Evolutionary conservation across 371 early-diverging fungal species (phyloP).

Genomic region (Blakeslea trispora): DNA sequence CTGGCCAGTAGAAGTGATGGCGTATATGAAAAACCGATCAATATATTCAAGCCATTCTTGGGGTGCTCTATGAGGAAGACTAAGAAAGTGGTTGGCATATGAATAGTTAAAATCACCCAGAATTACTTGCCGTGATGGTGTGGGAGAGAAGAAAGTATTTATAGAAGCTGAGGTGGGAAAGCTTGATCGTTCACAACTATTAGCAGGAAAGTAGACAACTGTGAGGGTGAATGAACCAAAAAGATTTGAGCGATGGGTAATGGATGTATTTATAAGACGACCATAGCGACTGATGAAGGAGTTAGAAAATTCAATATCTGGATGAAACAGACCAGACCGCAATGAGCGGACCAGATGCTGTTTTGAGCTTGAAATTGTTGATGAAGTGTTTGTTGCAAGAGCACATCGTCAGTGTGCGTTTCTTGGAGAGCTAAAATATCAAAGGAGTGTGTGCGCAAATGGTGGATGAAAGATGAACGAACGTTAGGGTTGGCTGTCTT

Average conservation of each 20-base stretch:
- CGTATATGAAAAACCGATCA: not conserved
- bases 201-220: too few relatives aligned
- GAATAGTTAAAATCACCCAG: conserved; percentile 1
- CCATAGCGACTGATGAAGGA: too few relatives aligned
- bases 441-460: conserved; percentile 2
- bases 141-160: not conserved
- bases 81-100: not conserved
- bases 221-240: too few relatives aligned
- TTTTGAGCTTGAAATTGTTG: conserved; percentile 3
- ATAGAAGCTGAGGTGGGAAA: not conserved
- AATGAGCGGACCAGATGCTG: too few relatives aligned
- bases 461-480: conserved; percentile 1
- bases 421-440: too few relatives aligned
- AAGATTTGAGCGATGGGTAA: too few relatives aligned
- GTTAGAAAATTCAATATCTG: too few relatives aligned
- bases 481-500: conserved; percentile 2
- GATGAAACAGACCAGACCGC: too few relatives aligned
- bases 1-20: too few relatives aligned
- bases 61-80: not conserved
- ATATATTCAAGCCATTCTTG: not conserved
- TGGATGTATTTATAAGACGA: too few relatives aligned
- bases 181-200: not conserved
- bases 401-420: not conserved
- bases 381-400: not conserved
- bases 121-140: not conserved